These are phyloP conservation scores for Nymphaea thermarum DNA, from an alignment of 164 flowering plant species.

Conservation along the genomic window DNA sequence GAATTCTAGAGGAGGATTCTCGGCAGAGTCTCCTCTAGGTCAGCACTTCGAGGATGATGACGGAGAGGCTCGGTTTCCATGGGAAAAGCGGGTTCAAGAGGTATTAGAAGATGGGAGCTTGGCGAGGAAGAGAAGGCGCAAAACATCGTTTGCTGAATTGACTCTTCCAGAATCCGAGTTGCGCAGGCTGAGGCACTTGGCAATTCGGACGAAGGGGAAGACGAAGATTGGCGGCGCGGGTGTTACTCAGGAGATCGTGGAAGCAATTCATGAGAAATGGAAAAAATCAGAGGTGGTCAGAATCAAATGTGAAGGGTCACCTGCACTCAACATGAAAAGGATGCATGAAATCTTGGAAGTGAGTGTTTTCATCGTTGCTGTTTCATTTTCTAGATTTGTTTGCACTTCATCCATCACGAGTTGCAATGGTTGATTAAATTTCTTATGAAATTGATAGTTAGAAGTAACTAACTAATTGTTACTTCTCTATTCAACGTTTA, in stretches of 20 bases:
- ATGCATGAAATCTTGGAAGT: conserved; percentile 96
- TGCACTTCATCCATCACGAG: too few species aligned
- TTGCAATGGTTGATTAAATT: too few species aligned
- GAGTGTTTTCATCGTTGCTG: conserved; percentile 9
- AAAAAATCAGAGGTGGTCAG: conserved; percentile 58
- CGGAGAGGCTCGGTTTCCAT: conserved; percentile 60
- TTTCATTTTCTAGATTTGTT: too few species aligned
- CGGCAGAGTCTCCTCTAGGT: conserved; percentile 40
- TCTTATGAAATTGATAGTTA: too few species aligned
- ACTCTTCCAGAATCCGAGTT: conserved; percentile 69
- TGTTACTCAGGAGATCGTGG: conserved; percentile 66
- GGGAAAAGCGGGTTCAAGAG: conserved; percentile 41
- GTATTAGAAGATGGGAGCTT: conserved; percentile 11
- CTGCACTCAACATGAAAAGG: conserved; percentile 86
- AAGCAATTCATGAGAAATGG: conserved; percentile 77
- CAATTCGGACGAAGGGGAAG: conserved; percentile 43
- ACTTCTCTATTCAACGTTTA: too few species aligned
- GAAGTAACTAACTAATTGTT: too few species aligned
- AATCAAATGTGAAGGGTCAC: conserved; percentile 65
- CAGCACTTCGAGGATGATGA: conserved; percentile 12
- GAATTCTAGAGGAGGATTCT: conserved; percentile 65
- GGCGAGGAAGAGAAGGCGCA: conserved; percentile 21
- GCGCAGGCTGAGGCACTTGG: conserved; percentile 63
- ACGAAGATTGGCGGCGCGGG: conserved; percentile 56
- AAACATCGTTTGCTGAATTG: conserved; percentile 58